phyloP scores from a whole-genome alignment of 2,329 filamentous ascomycete species.

The Orbilia blumenaviensis region DNA sequence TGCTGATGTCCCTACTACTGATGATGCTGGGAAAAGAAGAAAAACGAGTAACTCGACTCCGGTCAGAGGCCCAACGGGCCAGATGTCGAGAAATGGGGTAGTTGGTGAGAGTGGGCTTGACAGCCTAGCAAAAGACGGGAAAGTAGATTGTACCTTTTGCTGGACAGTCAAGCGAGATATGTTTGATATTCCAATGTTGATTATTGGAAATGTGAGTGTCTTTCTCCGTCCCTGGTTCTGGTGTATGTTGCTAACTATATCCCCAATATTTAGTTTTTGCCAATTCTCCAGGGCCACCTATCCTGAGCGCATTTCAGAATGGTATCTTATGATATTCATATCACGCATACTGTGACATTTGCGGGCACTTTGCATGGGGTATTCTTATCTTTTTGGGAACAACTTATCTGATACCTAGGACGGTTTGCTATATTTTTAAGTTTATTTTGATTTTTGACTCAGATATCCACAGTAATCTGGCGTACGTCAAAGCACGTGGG shows the following conservation, averaged over 20 bases:
- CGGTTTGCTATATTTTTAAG: slow-evolving; percentile 14
- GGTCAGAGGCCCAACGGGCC: slow-evolving; percentile 44
- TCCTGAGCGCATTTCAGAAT: slow-evolving; percentile 3
- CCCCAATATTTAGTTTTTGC: slow-evolving; percentile 27
- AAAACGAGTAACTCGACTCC: slow-evolving; percentile 46
- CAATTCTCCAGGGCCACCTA: slow-evolving; percentile 46
- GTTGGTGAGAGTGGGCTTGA: slow-evolving; percentile 81
- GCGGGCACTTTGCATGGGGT: neutral
- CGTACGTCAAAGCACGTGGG: slow-evolving; percentile 31
- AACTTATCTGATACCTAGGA: slow-evolving; percentile 45
- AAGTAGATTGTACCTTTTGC: slow-evolving; percentile 93
- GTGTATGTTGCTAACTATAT: neutral
- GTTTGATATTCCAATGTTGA: slow-evolving; percentile 98
- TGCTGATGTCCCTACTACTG: slow-evolving; percentile 20
- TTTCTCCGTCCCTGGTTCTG: no score
- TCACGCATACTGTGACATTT: neutral
- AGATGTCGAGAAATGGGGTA: slow-evolving; percentile 60
- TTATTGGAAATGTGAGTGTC: slow-evolving; percentile 89
- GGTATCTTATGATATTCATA: neutral
- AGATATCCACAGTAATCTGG: slow-evolving; percentile 43
- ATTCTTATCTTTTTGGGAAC: slow-evolving; percentile 14
- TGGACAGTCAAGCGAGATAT: slow-evolving; percentile 97
- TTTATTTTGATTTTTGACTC: slow-evolving; percentile 8
- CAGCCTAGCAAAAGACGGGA: slow-evolving; percentile 83
- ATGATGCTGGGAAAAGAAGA: slow-evolving; percentile 56